phyloP scores from a whole-genome alignment of 2,329 filamentous ascomycete genomes.

The Fusarium mangiferae region DNA sequence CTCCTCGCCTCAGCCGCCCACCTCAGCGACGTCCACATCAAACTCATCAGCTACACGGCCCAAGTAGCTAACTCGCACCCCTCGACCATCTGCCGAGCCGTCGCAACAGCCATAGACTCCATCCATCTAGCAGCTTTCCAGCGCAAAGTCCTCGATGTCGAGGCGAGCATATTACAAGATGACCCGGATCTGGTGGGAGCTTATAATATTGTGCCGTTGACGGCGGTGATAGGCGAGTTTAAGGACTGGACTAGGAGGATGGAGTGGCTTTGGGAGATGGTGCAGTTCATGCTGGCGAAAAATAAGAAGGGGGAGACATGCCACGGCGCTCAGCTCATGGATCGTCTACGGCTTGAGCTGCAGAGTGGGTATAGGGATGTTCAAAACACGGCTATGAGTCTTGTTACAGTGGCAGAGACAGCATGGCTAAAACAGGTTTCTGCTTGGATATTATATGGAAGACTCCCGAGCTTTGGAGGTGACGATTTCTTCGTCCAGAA shows the following conservation, averaged over 20 bases:
- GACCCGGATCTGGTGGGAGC: conserved; percentile 87
- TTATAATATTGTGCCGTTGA: conserved; percentile 92
- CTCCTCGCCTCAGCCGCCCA: conserved; percentile 81
- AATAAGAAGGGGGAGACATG: conserved; percentile 55
- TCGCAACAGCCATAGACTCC: conserved; percentile 80
- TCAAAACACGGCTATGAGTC: conserved; percentile 76
- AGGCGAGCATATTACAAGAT: conserved; percentile 77
- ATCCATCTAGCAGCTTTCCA: conserved; percentile 84
- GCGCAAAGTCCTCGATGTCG: conserved; percentile 84
- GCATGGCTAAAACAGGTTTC: conserved; percentile 93
- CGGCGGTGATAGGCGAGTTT: conserved; percentile 84
- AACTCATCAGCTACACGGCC: conserved; percentile 73
- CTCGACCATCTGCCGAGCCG: conserved; percentile 87
- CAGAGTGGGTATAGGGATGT: conserved; percentile 92
- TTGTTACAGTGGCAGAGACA: conserved; percentile 83
- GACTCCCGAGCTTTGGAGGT: conserved; percentile 78
- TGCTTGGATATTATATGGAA: conserved; percentile 90
- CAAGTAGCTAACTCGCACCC: conserved; percentile 76
- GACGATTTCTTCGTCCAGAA: conserved; percentile 87
- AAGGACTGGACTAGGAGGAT: conserved; percentile 85
- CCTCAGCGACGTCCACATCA: conserved; percentile 81
- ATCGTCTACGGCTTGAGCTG: conserved; percentile 78
- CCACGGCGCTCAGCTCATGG: conserved; percentile 78
- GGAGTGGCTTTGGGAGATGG: conserved; percentile 85
- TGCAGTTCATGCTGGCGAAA: conserved; percentile 70